Percentiles rank a stretch among this genome's conserved stretches.
Conservation (phyloP, 768 basidiomycete genomes). For the Leucosporidium scottii region DNA sequence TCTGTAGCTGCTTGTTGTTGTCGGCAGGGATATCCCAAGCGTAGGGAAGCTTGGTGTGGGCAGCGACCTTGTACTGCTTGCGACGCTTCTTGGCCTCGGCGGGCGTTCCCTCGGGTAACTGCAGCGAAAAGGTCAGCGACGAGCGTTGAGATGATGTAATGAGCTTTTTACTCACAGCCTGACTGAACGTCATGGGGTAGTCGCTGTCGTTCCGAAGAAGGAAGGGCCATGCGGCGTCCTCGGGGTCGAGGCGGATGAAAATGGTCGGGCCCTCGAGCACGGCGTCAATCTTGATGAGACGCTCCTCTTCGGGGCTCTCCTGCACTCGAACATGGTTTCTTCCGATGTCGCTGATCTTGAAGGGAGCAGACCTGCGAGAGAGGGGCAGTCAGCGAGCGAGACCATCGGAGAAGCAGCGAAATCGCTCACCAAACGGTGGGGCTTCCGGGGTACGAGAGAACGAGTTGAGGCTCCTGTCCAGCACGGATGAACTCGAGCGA, state of each 20-base stretch:
- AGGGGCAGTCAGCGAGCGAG: too few species aligned
- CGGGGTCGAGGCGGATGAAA: slow-evolving; percentile 65
- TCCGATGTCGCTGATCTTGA: slow-evolving; percentile 88
- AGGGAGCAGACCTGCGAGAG: slow-evolving; percentile 70
- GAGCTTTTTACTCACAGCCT: slow-evolving; percentile 53
- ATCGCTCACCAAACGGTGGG: slow-evolving; percentile 66
- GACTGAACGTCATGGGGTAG: slow-evolving; percentile 58
- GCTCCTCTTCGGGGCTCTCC: slow-evolving; percentile 42
- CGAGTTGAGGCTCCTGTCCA: slow-evolving; percentile 66
- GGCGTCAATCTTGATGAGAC: slow-evolving; percentile 67
- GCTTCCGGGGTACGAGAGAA: slow-evolving; percentile 76
- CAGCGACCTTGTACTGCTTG: slow-evolving; percentile 52
- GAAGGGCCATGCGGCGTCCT: slow-evolving; percentile 78
- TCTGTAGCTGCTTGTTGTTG: slow-evolving; percentile 65
- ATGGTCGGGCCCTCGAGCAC: slow-evolving; percentile 80
- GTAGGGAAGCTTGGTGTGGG: slow-evolving; percentile 58
- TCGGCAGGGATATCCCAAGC: slow-evolving; percentile 92
- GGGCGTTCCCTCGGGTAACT: slow-evolving; percentile 27
- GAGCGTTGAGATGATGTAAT: neutral
- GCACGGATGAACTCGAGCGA: slow-evolving; percentile 62
- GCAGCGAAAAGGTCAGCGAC: slow-evolving; percentile 1
- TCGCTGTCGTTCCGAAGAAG: slow-evolving; percentile 82
- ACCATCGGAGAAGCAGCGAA: neutral
- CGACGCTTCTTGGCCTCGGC: neutral
- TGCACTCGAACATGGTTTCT: slow-evolving; percentile 63